Conservation (phyloP, 2,329 filamentous ascomycete genomes). For the Cladophialophora immunda region DNA sequence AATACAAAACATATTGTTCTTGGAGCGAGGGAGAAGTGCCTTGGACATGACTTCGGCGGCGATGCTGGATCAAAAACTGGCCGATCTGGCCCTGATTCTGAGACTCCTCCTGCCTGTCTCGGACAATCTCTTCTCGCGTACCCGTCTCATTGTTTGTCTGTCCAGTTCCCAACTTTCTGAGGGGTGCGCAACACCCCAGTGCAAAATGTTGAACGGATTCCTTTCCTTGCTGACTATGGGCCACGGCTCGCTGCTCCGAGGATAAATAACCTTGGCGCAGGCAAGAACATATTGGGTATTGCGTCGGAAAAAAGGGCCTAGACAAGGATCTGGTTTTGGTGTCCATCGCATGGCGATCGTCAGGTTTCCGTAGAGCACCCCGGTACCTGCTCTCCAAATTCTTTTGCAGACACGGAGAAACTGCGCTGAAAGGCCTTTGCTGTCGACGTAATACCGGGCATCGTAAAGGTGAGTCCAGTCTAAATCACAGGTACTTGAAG, state of each 20-base stretch:
- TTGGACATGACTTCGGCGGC: background rate
- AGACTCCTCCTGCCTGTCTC: background rate
- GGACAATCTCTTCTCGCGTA: background rate
- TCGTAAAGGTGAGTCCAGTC: constrained; percentile 23
- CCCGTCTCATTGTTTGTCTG: constrained; percentile 1
- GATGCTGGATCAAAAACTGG: background rate
- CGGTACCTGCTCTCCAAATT: constrained; percentile 23
- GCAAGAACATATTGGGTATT: constrained; percentile 23
- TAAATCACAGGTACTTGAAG: background rate
- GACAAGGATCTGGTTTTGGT: constrained; percentile 13
- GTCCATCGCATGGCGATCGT: constrained; percentile 23
- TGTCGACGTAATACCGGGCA: constrained; percentile 19
- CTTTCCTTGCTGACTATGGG: background rate
- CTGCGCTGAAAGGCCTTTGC: constrained; percentile 26
- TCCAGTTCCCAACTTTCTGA: background rate
- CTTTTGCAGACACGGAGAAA: constrained; percentile 32
- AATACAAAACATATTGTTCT: background rate
- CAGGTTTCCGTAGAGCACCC: constrained; percentile 28
- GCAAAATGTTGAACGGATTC: constrained; percentile 1
- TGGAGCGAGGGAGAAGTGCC: background rate
- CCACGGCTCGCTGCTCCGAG: background rate
- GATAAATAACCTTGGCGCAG: constrained; percentile 14
- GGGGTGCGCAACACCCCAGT: constrained; percentile 2
- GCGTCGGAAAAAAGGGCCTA: constrained; percentile 16
- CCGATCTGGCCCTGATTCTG: background rate